phyloP scores from a whole-genome alignment of 495 filamentous ascomycete species.

The Amniculicola lignicola region DNA sequence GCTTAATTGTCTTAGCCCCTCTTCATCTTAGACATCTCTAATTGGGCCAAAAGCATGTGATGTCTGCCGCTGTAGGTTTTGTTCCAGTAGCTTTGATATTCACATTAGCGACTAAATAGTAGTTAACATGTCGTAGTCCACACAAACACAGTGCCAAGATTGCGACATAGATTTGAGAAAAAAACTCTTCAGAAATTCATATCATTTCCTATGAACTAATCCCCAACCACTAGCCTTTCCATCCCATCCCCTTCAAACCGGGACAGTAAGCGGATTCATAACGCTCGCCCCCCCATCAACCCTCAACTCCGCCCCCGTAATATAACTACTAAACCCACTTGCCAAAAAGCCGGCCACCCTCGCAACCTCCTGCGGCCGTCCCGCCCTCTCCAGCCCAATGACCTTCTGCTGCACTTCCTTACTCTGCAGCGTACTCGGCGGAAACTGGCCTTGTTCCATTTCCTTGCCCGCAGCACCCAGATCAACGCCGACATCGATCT shows the following conservation, averaged over 20 bases:
- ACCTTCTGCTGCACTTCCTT: slow-evolving; percentile 44
- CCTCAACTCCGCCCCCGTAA: slow-evolving; percentile 54
- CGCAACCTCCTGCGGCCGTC: slow-evolving; percentile 55
- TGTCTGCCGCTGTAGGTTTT: too few species aligned
- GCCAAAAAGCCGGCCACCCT: slow-evolving; percentile 57
- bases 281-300: slow-evolving; percentile 54
- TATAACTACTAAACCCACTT: slow-evolving; percentile 56
- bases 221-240: too few species aligned
- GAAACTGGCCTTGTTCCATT: slow-evolving; percentile 51
- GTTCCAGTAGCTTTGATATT: too few species aligned
- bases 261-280: slow-evolving; percentile 42
- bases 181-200: too few species aligned
- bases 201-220: too few species aligned
- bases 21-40: too few species aligned
- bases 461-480: slow-evolving; percentile 50
- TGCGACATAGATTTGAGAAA: too few species aligned
- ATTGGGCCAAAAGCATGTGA: too few species aligned
- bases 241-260: slow-evolving; percentile 25
- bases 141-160: too few species aligned
- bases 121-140: too few species aligned
- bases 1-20: too few species aligned
- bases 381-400: slow-evolving; percentile 51
- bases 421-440: slow-evolving; percentile 54
- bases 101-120: too few species aligned
- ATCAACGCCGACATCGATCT: slow-evolving; percentile 59